Base-by-base conservation (phyloP, 2,329 filamentous ascomycete species). In the Aspergillus sp. region DNA sequence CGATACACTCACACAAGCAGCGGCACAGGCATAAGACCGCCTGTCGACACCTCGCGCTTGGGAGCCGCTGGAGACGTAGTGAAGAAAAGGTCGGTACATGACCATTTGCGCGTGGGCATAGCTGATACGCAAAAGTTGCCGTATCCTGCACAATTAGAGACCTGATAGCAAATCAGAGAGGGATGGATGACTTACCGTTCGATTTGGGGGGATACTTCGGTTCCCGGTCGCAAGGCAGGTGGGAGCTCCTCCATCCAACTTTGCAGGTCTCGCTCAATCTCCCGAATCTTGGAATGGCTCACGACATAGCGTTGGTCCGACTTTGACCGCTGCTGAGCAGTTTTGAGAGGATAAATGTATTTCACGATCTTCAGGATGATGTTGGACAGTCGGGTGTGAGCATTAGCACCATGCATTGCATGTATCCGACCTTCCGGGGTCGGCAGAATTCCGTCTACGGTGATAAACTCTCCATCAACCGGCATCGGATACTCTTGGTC, bases 141-240 rank as follows among this genome's bases (percentile, higher is more conserved):
- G 82, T 65, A 82, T 80, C 62, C 86, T 86, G 15, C 23, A 54
- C 4, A 57, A 34, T 51, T 57, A 51, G 46, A 31, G 50, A 2
- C 28, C 13, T n/a, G 34, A 15, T 3, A 0, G 9, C 45, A 62
- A 62, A 56, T 58, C 30, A 54, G 56, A 13, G n/a, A 76, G 57
- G 45, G 52, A 57, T 11, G 17, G 52, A 57, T 11, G 17, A 76
- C 85, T 80, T 84, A 92, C 91, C 92, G 85, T 68, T 93, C 85
- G 25, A 93, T 85, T 70, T 93, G 88, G 38, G 89, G 85, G 1
- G 89, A 84, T 0, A 89, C 90, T 54, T 95, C 92, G 0, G 89
- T 85, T 64, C 91, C 92, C 1, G 93, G 93, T 63, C 90, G 89
- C 77, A 97, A 87, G 57, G 88, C 86, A 67, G 88, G 83, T 0